A percentile compares a stretch with the other conserved stretches of the same genome.
Conservation (phyloP, 345 rosid species). For the Citrus inodora region DNA sequence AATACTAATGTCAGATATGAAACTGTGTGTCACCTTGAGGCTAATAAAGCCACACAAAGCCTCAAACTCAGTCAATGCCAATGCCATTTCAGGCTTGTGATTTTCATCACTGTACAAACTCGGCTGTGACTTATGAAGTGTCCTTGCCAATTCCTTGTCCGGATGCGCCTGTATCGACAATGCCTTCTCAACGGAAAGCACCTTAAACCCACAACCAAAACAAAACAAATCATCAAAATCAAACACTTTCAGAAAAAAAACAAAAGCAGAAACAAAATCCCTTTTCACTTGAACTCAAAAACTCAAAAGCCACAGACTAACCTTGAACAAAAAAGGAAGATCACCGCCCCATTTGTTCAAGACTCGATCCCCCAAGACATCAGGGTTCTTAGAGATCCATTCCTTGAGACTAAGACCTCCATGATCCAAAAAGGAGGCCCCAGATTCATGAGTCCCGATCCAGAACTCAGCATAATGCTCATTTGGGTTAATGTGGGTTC, state of each 20-base stretch:
- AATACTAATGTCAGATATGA: background rate
- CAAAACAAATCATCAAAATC: background rate
- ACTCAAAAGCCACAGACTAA: background rate
- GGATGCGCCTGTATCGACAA: slow-evolving; percentile 47
- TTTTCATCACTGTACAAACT: slow-evolving; percentile 33
- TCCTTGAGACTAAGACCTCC: slow-evolving; percentile 25
- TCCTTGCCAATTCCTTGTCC: slow-evolving; percentile 34
- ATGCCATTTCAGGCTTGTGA: slow-evolving; percentile 47
- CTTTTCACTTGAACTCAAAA: background rate
- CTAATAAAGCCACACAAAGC: slow-evolving; percentile 42
- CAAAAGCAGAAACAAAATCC: background rate
- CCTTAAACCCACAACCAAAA: slow-evolving; percentile 7
- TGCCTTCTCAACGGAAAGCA: slow-evolving; percentile 36
- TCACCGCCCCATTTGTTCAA: slow-evolving; percentile 40
- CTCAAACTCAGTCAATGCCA: slow-evolving; percentile 36
- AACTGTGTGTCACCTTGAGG: slow-evolving; percentile 18
- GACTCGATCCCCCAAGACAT: slow-evolving; percentile 38
- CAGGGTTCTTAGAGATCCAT: slow-evolving; percentile 31
- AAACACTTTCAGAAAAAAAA: background rate
- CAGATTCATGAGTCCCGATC: slow-evolving; percentile 60
- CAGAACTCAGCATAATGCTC: slow-evolving; percentile 51
- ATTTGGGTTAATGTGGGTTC: slow-evolving; percentile 15
- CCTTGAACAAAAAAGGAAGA: slow-evolving; percentile 53
- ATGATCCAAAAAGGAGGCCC: slow-evolving; percentile 26
- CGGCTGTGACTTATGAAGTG: slow-evolving; percentile 32